Conservation (phyloP, 139 green algal genomes). For the Chlamydomonas sp. region DNA sequence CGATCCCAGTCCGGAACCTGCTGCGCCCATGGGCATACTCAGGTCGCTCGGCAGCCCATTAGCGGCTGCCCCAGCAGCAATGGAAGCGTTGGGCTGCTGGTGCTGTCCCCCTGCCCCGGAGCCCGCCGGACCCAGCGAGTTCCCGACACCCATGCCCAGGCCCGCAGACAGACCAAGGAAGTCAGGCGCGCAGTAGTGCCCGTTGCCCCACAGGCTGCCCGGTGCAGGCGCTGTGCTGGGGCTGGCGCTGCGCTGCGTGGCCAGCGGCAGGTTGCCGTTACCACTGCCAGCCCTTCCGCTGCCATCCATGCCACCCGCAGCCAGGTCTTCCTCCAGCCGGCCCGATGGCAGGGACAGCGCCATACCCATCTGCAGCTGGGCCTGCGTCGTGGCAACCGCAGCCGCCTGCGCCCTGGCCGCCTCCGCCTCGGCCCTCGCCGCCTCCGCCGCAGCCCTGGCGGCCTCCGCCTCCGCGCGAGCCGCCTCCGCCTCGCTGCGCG, state of each 20-base stretch:
- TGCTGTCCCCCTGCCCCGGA: too few species aligned
- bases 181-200: constrained; percentile 34
- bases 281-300: neutral
- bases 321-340: neutral
- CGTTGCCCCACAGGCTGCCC: constrained; percentile 27
- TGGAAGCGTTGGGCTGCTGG: too few species aligned
- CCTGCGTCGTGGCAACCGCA: neutral
- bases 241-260: neutral
- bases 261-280: too few species aligned
- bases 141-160: too few species aligned
- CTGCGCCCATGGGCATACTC: too few species aligned
- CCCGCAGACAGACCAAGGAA: constrained; percentile 16
- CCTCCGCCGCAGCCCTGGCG: neutral
- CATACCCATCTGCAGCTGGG: neutral
- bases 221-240: neutral
- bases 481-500: neutral
- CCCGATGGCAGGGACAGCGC: neutral
- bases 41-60: too few species aligned
- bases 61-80: too few species aligned
- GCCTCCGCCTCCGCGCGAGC: neutral
- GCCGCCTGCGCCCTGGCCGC: neutral
- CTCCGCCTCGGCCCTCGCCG: neutral
- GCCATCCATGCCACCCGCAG: neutral
- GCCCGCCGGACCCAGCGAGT: too few species aligned
- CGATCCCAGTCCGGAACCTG: too few species aligned